A percentile compares a stretch with the other conserved stretches of the same genome.
Evolutionary conservation across 495 filamentous ascomycete species (phyloP).

Genomic region (Tuber indicum): DNA sequence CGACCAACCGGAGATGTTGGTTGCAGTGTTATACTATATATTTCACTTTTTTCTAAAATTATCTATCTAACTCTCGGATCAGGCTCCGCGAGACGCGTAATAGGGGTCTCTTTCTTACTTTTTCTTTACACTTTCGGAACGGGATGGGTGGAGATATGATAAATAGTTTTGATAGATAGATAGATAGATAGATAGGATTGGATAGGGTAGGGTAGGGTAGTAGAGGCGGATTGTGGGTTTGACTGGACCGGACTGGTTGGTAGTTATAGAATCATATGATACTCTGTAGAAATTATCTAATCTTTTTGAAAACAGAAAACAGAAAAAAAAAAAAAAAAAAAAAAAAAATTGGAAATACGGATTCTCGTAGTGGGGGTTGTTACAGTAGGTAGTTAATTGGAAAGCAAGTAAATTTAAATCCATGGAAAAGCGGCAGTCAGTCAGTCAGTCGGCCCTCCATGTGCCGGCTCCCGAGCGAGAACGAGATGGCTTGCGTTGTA

Average conservation of each 20-base stretch:
- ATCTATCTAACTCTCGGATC: background rate
- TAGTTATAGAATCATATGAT: too few relatives aligned
- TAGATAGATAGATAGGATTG: background rate
- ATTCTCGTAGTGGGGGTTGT: background rate
- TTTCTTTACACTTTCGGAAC: too few relatives aligned
- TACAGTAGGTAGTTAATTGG: too few relatives aligned
- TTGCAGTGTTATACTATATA: too few relatives aligned
- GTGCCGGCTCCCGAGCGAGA: slow-evolving; percentile 3
- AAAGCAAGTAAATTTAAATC: too few relatives aligned
- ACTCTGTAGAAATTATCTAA: too few relatives aligned
- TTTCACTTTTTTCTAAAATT: background rate
- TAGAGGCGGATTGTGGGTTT: background rate
- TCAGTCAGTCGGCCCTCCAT: background rate
- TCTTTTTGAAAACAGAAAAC: too few relatives aligned
- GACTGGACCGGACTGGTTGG: too few relatives aligned
- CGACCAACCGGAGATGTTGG: background rate
- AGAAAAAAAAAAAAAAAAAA: too few relatives aligned
- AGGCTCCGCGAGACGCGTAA: background rate
- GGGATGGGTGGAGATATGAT: too few relatives aligned
- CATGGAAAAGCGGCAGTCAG: background rate
- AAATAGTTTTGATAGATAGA: background rate
- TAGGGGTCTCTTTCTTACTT: background rate
- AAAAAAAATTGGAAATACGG: background rate
- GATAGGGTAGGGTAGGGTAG: background rate
- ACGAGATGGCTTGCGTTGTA: background rate